Evolutionary conservation across 306 rosid genomes (phyloP), one percentile per base, ranked within the genome.

Genomic region (Castanospermum australe): DNA sequence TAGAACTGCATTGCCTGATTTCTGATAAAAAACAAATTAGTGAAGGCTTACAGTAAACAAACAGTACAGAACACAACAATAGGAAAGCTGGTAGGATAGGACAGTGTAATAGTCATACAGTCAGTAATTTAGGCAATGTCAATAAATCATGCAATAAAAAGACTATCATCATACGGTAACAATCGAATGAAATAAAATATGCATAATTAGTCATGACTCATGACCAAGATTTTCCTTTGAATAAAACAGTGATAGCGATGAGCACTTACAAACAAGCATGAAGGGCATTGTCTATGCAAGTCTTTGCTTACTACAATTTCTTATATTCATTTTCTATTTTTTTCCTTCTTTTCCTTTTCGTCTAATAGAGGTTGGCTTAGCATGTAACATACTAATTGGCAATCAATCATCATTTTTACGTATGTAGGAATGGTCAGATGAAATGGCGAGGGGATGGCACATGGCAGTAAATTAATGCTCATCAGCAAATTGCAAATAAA

Each of bases 1-100:
- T 73, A 95, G 82, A 88, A 95, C 98, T 15, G 96, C 94, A 82
- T 93, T 92, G 63, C 99, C 98, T 22, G 99, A 95, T 92, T 89
- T 91, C 99, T 95, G 94, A 76, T 24, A 68, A 73, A 73, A 76
- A 77, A 72, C 4, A 74, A 81, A 55, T 50, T 62, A 67, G 56
- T 8, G 21, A 79, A 32, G 21, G 64, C 59, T 68, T 63, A 47
- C 5, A 60, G 44, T 28, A 75, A 75, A 68, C 56, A 57, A 75
- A 50, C 69, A 47, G 15, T 33, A 36, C 68, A 33, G 47, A 69
- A 42, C 64, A 57, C 45, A 79, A 14, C 2, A 77, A 71, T 42
- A 20, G 36, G 74, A 73, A 50, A 38, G 54, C 44, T 30, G 61
- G 68, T 33, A 20, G 75, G 14, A 44, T 28, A 71, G 48, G 36